A percentile compares a stretch with the other conserved stretches of the same genome.
These are phyloP conservation scores for Fraxinus cuspidata DNA, from an alignment of 257 asterid species.

Conservation along the genomic window DNA sequence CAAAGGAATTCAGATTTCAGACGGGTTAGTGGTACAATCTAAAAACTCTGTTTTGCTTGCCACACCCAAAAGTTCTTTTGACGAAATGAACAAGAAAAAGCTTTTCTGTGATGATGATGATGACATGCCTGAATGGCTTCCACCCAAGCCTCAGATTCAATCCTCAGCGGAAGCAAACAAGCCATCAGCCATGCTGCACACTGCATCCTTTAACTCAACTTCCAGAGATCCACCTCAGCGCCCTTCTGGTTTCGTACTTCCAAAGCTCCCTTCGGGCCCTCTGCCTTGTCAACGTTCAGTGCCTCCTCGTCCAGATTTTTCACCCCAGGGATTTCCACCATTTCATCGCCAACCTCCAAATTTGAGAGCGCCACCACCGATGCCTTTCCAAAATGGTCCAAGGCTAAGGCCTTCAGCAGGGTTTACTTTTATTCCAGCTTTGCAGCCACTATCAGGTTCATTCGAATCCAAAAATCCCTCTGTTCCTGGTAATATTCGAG, in stretches of 20 bases:
- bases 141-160: slow-evolving; percentile 16
- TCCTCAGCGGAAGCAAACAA: neutral
- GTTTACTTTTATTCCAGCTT: slow-evolving; percentile 8
- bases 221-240: slow-evolving; percentile 10
- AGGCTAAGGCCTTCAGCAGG: slow-evolving; percentile 25
- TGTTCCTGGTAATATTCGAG: slow-evolving; percentile 17
- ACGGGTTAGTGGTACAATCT: neutral
- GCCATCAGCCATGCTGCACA: neutral
- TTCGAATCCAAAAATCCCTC: neutral
- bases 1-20: slow-evolving; percentile 7
- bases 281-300: slow-evolving; percentile 8
- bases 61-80: slow-evolving; percentile 1
- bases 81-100: slow-evolving; percentile 19
- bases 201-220: neutral
- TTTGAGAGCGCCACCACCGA: slow-evolving; percentile 14
- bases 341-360: slow-evolving; percentile 8
- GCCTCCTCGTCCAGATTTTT: neutral
- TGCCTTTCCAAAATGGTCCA: slow-evolving; percentile 17
- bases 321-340: slow-evolving; percentile 16
- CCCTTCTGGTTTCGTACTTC: neutral
- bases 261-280: neutral
- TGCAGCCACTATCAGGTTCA: slow-evolving; percentile 19
- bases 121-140: slow-evolving; percentile 39
- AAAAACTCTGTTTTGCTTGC: neutral
- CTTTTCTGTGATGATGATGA: slow-evolving; percentile 30